Conservation (phyloP, 1,139 yeast genomes). For the Suhomyces yuchorum region DNA sequence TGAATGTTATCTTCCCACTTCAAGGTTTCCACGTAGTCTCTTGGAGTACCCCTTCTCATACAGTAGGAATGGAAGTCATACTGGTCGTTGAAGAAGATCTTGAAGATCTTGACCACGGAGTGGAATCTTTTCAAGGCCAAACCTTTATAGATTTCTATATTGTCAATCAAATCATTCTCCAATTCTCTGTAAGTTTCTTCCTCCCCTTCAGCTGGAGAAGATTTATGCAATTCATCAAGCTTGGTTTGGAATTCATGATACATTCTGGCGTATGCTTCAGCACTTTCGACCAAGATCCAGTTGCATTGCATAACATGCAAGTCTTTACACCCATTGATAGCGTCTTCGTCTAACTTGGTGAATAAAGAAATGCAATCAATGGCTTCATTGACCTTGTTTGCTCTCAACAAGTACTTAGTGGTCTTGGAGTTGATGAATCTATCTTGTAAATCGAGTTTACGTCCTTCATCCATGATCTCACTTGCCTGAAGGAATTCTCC, state of each 20-base stretch:
- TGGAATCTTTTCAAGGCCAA: constrained; percentile 78
- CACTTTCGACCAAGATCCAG: constrained; percentile 86
- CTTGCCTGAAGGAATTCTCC: constrained; percentile 67
- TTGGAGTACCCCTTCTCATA: constrained; percentile 86
- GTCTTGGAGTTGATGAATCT: constrained; percentile 89
- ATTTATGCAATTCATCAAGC: constrained; percentile 17
- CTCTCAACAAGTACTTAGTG: constrained; percentile 79
- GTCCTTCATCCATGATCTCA: constrained; percentile 66
- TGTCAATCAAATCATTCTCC: constrained; percentile 36
- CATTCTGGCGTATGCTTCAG: constrained; percentile 65
- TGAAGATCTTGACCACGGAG: constrained; percentile 67
- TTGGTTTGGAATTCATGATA: constrained; percentile 29
- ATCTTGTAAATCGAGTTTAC: constrained; percentile 82
- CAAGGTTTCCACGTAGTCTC: constrained; percentile 75
- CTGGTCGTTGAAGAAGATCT: constrained; percentile 79
- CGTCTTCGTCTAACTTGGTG: constrained; percentile 76
- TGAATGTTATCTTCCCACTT: constrained; percentile 80
- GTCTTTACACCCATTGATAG: constrained; percentile 81
- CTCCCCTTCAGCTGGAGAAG: constrained; percentile 21
- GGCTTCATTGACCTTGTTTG: constrained; percentile 77
- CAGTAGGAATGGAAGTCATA: constrained; percentile 94
- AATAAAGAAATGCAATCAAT: constrained; percentile 73
- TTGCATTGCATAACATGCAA: constrained; percentile 88
- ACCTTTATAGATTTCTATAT: constrained; percentile 55
- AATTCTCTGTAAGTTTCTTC: constrained; percentile 27